Conservation (phyloP, 2,329 filamentous ascomycete genomes). For the Trichothecium sympodiale region DNA sequence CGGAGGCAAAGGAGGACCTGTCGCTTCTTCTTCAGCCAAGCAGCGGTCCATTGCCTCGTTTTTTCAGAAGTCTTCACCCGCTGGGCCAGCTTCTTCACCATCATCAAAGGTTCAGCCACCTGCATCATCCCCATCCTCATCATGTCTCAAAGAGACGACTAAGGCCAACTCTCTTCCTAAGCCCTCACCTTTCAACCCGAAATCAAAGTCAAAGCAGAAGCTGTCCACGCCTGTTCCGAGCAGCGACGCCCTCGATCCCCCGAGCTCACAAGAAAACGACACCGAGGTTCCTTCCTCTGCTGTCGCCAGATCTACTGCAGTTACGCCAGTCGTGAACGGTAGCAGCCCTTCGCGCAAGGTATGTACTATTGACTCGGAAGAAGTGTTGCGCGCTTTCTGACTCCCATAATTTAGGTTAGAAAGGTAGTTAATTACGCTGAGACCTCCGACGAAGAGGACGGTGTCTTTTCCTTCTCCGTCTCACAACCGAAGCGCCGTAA, state of each 20-base stretch:
- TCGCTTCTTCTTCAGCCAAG: slow-evolving; percentile 21
- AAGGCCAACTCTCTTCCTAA: slow-evolving; percentile 27
- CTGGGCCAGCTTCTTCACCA: slow-evolving; percentile 18
- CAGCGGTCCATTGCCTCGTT: slow-evolving; percentile 33
- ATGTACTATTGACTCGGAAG: slow-evolving; percentile 9
- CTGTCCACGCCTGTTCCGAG: slow-evolving; percentile 64
- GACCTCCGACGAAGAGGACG: slow-evolving; percentile 69
- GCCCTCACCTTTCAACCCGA: slow-evolving; percentile 29
- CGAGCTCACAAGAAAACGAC: slow-evolving; percentile 57
- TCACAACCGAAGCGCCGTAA: slow-evolving; percentile 26
- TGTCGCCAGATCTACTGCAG: slow-evolving; percentile 17
- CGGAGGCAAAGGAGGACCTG: slow-evolving; percentile 13
- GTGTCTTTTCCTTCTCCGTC: slow-evolving; percentile 40
- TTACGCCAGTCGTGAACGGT: slow-evolving; percentile 28
- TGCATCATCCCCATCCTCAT: slow-evolving; percentile 14
- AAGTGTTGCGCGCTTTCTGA: background rate
- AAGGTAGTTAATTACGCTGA: slow-evolving; percentile 71
- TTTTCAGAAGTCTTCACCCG: slow-evolving; percentile 30
- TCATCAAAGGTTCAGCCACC: slow-evolving; percentile 16
- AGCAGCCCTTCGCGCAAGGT: slow-evolving; percentile 79
- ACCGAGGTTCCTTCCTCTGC: slow-evolving; percentile 7
- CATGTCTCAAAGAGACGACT: slow-evolving; percentile 28
- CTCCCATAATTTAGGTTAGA: slow-evolving; percentile 27
- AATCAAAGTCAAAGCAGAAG: slow-evolving; percentile 23
- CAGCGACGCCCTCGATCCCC: slow-evolving; percentile 60